Evolutionary conservation across 495 filamentous ascomycete species (phyloP), one percentile per base, ranked within the genome.

Genomic region (Gamarada debralockiae): DNA sequence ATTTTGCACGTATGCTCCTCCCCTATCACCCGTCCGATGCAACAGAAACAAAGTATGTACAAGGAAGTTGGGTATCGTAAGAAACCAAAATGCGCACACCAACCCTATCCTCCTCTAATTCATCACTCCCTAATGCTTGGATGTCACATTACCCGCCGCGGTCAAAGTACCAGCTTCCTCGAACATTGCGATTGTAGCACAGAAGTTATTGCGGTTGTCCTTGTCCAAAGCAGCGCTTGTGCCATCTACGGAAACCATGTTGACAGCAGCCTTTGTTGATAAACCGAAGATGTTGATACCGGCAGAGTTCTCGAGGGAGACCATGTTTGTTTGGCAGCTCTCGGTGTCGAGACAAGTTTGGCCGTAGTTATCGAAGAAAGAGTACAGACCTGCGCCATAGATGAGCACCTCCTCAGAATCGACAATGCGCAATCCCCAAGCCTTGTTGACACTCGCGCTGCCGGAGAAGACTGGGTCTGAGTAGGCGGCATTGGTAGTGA

Each of bases 291-390:
- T 65, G 54, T 84, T 78, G 27, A 97, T 75, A 22, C 77, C 76
- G 34, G 67, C 68, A 17, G 81, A 81, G 63, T 74, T 80, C 68
- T 95, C 88, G 20, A 98, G 77, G 60, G 80, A 81, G n/a, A 93
- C 81, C 71, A 96, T 93, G 65, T 90, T 86, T 50, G 82, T 73
- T 73, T 97, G 92, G 73, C 93, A 97, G 43, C 78, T 81, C 65
- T 93, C 76, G 10, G 76, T 75, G 48, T 71, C 68, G 42, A 97
- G 76, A 60, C 93, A 97, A 10, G 72, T 74, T 67, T 96, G 90
- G 20, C 67, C 76, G 68, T 92, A 92, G 73, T 92, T 93, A 57
- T 85, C 82, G 64, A 93, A 95, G 79, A 95, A 95, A 38, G 78
- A 84, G 73, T 95, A 95, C 39, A 92, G 64, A 10, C 90, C 90